Percentiles rank a stretch among this genome's conserved stretches.
phyloP scores from a whole-genome alignment of 345 rosid genomes.

The Erysimum cheiranthoides region DNA sequence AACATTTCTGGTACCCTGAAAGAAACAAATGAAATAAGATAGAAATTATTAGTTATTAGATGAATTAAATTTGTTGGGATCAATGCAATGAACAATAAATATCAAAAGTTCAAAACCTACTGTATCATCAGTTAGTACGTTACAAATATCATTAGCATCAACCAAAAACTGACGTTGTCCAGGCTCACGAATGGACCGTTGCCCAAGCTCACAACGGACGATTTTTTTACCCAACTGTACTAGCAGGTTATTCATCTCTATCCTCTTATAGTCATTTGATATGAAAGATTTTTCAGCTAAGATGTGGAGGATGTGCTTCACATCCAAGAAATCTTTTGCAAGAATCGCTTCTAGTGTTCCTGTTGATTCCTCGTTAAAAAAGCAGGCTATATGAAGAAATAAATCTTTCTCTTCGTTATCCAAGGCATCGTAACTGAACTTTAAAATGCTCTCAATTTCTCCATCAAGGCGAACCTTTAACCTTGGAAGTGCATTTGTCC shows the following conservation, averaged over 20 bases:
- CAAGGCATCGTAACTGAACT: not conserved
- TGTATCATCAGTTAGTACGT: not conserved
- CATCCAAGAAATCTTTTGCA: not conserved
- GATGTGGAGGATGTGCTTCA: not conserved
- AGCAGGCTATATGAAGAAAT: not conserved
- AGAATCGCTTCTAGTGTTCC: not conserved
- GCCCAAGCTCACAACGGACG: not conserved
- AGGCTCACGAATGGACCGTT: not conserved
- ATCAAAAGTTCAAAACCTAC: not conserved
- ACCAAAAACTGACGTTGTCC: constrained; percentile 15
- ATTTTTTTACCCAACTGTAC: not conserved
- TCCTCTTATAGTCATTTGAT: not conserved
- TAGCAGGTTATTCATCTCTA: not conserved
- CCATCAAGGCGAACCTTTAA: not conserved
- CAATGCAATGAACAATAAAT: not conserved
- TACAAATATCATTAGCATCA: not conserved
- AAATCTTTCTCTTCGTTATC: not conserved
- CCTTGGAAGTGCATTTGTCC: not conserved
- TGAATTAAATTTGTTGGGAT: not conserved
- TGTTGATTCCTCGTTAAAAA: not conserved
- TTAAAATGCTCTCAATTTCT: not conserved
- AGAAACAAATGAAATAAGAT: not conserved
- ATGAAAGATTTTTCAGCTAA: not conserved
- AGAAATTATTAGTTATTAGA: not conserved
- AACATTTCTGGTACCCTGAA: not conserved